Evolutionary conservation across 2,329 filamentous ascomycete species (phyloP).

Genomic region (Aspergillus puulaauensis): DNA sequence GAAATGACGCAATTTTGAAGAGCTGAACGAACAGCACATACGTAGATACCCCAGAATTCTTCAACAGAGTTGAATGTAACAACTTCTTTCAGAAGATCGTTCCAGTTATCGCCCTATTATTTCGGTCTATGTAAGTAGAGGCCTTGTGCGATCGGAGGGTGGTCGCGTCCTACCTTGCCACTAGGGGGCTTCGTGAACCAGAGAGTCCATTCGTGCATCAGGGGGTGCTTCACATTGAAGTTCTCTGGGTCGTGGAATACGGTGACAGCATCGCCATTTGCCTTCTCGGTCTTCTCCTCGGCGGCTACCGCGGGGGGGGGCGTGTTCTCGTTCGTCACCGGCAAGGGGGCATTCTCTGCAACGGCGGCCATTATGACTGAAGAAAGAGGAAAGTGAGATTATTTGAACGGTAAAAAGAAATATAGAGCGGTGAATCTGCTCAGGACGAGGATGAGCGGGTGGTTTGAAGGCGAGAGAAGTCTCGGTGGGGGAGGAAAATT

Average conservation of each 20-base stretch:
- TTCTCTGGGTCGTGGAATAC: constrained; percentile 98
- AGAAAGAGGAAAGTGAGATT: neutral
- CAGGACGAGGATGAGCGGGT: constrained; percentile 9
- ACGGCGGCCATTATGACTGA: constrained; percentile 37
- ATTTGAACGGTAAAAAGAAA: constrained; percentile 10
- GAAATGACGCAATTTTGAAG: constrained; percentile 1
- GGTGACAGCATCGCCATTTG: constrained; percentile 68
- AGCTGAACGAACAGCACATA: constrained; percentile 52
- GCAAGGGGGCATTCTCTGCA: constrained; percentile 35
- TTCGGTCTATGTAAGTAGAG: constrained; percentile 9
- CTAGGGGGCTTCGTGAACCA: constrained; percentile 99
- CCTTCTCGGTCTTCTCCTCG: constrained; percentile 37
- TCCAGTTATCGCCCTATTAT: constrained; percentile 91
- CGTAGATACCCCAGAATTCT: constrained; percentile 99
- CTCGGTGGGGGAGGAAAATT: constrained; percentile 24
- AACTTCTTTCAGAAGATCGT: constrained; percentile 94
- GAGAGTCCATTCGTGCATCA: constrained; percentile 96
- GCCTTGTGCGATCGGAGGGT: neutral
- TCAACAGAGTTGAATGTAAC: constrained; percentile 98
- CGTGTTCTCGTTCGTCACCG: constrained; percentile 54
- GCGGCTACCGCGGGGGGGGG: constrained; percentile 51
- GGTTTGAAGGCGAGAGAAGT: constrained; percentile 17
- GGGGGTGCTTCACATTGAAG: constrained; percentile 98
- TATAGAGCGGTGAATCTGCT: constrained; percentile 8
- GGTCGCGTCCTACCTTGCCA: constrained; percentile 70